These are phyloP conservation scores for Claviceps arundinis DNA, from an alignment of 2,329 filamentous ascomycete genomes.

Conservation along the genomic window DNA sequence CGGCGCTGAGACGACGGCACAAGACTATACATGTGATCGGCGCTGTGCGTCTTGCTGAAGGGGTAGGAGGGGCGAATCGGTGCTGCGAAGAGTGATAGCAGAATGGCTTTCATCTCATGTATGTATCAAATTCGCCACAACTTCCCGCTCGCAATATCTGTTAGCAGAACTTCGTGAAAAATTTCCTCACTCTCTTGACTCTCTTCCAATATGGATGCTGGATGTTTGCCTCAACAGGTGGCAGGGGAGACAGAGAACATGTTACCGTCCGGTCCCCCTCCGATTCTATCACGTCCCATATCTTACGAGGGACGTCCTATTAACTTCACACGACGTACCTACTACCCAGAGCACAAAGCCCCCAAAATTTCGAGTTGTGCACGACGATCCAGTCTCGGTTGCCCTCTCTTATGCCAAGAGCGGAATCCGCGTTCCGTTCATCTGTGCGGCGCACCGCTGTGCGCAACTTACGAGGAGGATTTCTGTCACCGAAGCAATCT, in stretches of 20 bases:
- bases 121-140: slow-evolving; percentile 8
- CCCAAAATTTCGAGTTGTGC: slow-evolving; percentile 37
- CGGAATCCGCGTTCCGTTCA: slow-evolving; percentile 43
- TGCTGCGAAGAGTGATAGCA: slow-evolving; percentile 2
- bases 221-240: slow-evolving; percentile 30
- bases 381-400: slow-evolving; percentile 45
- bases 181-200: not conserved
- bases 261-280: slow-evolving; percentile 51
- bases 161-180: not conserved
- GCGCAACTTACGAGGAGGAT: slow-evolving; percentile 47
- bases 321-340: slow-evolving; percentile 28
- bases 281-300: slow-evolving; percentile 45
- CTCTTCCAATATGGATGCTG: slow-evolving; percentile 23
- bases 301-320: slow-evolving; percentile 38
- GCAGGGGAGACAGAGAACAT: slow-evolving; percentile 65
- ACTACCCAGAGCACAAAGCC: slow-evolving; percentile 20
- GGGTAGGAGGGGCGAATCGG: not conserved
- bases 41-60: too few relatives aligned
- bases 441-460: slow-evolving; percentile 65
- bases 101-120: slow-evolving; percentile 1
- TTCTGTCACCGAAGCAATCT: slow-evolving; percentile 64
- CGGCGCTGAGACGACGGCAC: too few relatives aligned
- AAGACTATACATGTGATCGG: too few relatives aligned
- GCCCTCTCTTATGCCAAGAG: slow-evolving; percentile 45
- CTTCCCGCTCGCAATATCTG: not conserved